Evolutionary conservation across 129 eudicot genomes (phyloP).

Genomic region (Artemisia argyi): DNA sequence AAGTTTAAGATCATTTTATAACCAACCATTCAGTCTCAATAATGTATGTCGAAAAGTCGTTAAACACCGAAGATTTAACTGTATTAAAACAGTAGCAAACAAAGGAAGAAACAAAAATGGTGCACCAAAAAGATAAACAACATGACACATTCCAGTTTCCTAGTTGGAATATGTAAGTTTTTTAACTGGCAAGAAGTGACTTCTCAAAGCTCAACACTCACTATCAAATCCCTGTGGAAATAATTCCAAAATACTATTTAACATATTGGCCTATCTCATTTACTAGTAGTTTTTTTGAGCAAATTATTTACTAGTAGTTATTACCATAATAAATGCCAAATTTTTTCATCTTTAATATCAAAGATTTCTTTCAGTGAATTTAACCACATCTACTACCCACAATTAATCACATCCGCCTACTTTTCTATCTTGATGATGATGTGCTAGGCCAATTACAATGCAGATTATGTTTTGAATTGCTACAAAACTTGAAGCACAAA

Average conservation of each 20-base stretch:
- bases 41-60: conserved; percentile 2
- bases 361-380: too few relatives aligned
- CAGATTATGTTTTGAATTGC: background rate
- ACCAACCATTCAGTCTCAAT: conserved; percentile 11
- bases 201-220: conserved; percentile 42
- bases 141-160: conserved; percentile 16
- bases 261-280: background rate
- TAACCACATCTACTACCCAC: too few relatives aligned
- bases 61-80: background rate
- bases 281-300: too few relatives aligned
- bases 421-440: too few relatives aligned
- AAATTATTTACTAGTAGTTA: too few relatives aligned
- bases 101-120: conserved; percentile 32
- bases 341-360: too few relatives aligned
- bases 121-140: conserved; percentile 34
- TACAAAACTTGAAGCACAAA: background rate
- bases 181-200: conserved; percentile 43
- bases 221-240: conserved; percentile 35
- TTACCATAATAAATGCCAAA: background rate
- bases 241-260: conserved; percentile 23
- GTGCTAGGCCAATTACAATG: too few relatives aligned
- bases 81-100: conserved; percentile 25
- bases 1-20: conserved; percentile 24
- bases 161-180: conserved; percentile 28
- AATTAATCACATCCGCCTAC: too few relatives aligned